Base-by-base conservation (phyloP, 2,329 filamentous ascomycete species). In the Beauveria scarabaeidicola region DNA sequence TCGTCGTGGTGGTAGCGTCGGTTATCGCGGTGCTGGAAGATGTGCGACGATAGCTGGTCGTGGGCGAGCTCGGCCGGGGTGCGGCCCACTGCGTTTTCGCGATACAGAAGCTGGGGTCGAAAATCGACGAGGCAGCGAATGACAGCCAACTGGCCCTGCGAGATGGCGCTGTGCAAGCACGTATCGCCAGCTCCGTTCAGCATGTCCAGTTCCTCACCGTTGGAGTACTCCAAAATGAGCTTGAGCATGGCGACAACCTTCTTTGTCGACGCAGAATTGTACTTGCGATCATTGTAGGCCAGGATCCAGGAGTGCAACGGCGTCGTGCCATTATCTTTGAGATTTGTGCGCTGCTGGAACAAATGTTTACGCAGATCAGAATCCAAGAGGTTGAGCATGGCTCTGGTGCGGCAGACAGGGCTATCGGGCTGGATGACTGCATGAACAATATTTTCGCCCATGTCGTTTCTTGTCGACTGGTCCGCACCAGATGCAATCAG, bases 51-150 rank as follows among this genome's bases (percentile, higher is more conserved):
- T 61, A 79, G 78, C 1, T 72, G 70, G 56, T 88, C 85, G 54
- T 82, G 75, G 0, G 86, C 83, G 52, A 89, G 73, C 65, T 94
- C 89, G 29, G 80, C 77, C 0, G 90, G 87, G 0, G 89, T 94
- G 17, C 82, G 80, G 1, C 90, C 90, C 0, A 88, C 88, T 0
- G 88, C 83, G 64, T 92, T 92, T 69, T 94, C 90, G 23, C 85
- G 81, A 64, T 82, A 79, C 0, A 91, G 73, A 1, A 91, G 75
- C 27, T 78, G 76, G 0, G 86, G 82, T 19, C 81, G 77, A 64
- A 75, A 75, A 10, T 81, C 73, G 11, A 91, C 72, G 3, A 89
- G 66, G 3, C 75, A 66, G 15, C 75, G 70, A 43, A 74, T 65
- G 1, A 80, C 64, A 40, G 66, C 68, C 8, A 74, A 64, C 40